Conservation (phyloP, 2,329 filamentous ascomycete species). For the Fusarium tanahbumbuense region DNA sequence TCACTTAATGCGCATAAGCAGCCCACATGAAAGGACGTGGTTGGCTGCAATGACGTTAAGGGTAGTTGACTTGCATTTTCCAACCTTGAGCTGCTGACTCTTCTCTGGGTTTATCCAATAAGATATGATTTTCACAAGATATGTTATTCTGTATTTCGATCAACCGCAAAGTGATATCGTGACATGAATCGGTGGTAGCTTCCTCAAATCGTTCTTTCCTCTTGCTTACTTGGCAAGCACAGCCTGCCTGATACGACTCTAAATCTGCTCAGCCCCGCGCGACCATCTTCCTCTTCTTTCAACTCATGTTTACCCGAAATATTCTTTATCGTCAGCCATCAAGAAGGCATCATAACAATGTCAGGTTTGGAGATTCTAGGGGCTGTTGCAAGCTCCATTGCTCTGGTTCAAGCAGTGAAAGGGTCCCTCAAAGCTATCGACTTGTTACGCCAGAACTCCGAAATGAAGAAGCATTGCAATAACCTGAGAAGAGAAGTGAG, state of each 20-base stretch:
- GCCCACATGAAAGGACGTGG: too few species aligned
- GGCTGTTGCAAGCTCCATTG: conserved; percentile 24
- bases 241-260: conserved; percentile 23
- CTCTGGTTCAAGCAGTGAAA: conserved; percentile 15
- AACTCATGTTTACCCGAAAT: too few species aligned
- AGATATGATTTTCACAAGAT: too few species aligned
- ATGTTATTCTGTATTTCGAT: too few species aligned
- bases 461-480: conserved; percentile 5
- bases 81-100: too few species aligned
- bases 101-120: too few species aligned
- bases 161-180: too few species aligned
- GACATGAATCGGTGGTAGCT: too few species aligned
- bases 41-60: too few species aligned
- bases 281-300: neutral
- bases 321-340: neutral
- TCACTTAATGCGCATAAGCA: too few species aligned
- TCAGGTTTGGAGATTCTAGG: conserved; percentile 29
- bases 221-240: neutral
- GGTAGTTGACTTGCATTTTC: too few species aligned
- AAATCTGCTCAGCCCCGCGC: neutral
- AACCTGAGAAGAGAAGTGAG: neutral
- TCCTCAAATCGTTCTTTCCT: neutral
- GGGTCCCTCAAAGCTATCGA: conserved; percentile 18
- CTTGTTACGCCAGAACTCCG: neutral
- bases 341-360: neutral